Evolutionary conservation across 176 grass and related monocot species (phyloP).

Genomic region (Carex pumila): DNA sequence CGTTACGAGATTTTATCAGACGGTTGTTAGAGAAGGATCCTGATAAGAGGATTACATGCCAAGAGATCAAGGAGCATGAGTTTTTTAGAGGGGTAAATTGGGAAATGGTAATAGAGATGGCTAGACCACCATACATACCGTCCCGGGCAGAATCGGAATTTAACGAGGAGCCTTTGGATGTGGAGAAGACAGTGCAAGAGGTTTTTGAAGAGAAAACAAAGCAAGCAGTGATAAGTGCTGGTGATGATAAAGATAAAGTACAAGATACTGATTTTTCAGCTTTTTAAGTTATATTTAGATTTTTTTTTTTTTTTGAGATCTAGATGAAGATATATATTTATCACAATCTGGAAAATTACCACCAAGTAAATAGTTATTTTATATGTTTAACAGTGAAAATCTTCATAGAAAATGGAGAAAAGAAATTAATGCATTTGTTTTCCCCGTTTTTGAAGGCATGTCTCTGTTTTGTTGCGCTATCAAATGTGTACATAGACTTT

Average conservation of each 20-base stretch:
- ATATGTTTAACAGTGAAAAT: constrained; percentile 1
- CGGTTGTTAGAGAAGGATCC: constrained; percentile 90
- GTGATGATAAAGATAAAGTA: constrained; percentile 3
- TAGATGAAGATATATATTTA: neutral
- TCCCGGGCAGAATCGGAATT: neutral
- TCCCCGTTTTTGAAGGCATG: neutral
- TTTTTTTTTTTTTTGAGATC: neutral
- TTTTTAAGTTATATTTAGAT: constrained; percentile 5
- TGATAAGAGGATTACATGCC: constrained; percentile 43
- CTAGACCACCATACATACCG: constrained; percentile 85
- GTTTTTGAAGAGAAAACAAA: constrained; percentile 27
- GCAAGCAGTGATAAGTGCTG: neutral
- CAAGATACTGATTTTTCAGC: constrained; percentile 13
- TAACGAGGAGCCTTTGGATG: constrained; percentile 38
- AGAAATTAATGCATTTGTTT: constrained; percentile 1
- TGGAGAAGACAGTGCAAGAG: constrained; percentile 78
- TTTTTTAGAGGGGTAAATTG: constrained; percentile 79
- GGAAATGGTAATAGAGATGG: constrained; percentile 55
- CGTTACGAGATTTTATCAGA: constrained; percentile 66
- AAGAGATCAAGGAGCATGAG: constrained; percentile 64
- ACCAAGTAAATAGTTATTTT: neutral
- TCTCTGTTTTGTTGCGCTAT: neutral
- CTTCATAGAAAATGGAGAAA: neutral
- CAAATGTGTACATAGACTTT: neutral
- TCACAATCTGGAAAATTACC: neutral